phyloP scores from a whole-genome alignment of 805 yeast genomes.

The Ogataea nakhonphanomensis region DNA sequence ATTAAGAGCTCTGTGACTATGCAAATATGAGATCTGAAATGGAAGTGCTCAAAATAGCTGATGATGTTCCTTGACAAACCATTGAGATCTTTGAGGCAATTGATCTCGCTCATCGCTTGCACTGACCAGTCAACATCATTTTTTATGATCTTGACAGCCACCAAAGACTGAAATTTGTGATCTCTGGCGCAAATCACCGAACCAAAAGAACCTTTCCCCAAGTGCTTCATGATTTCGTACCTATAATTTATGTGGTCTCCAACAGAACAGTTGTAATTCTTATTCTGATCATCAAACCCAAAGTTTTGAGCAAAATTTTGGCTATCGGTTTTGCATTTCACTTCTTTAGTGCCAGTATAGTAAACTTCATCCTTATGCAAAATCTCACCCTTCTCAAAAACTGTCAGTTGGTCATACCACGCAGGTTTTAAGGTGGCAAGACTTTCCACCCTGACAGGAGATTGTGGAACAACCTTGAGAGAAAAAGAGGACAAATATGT shows the following conservation, averaged over 20 bases:
- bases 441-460: slow-evolving; percentile 1
- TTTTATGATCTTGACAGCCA: slow-evolving; percentile 77
- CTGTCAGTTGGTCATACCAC: slow-evolving; percentile 34
- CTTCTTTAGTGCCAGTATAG: slow-evolving; percentile 42
- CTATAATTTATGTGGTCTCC: slow-evolving; percentile 78
- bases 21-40: slow-evolving; percentile 79
- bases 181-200: slow-evolving; percentile 68
- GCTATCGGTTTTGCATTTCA: slow-evolving; percentile 33
- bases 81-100: slow-evolving; percentile 52
- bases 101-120: slow-evolving; percentile 77
- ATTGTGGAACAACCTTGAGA: too few relatives aligned
- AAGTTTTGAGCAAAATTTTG: slow-evolving; percentile 45
- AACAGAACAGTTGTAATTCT: slow-evolving; percentile 51
- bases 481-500: slow-evolving; percentile 4
- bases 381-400: slow-evolving; percentile 62
- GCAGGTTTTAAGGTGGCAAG: slow-evolving; percentile 20
- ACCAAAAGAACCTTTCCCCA: slow-evolving; percentile 85
- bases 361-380: slow-evolving; percentile 45
- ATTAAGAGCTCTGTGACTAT: slow-evolving; percentile 72
- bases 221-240: slow-evolving; percentile 53
- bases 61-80: slow-evolving; percentile 37
- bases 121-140: slow-evolving; percentile 70
- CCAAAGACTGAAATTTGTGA: slow-evolving; percentile 51
- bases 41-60: slow-evolving; percentile 63
- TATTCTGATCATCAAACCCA: slow-evolving; percentile 69